Conservation (phyloP, 2,329 filamentous ascomycete genomes). For the Paracoccidioides brasiliensis region DNA sequence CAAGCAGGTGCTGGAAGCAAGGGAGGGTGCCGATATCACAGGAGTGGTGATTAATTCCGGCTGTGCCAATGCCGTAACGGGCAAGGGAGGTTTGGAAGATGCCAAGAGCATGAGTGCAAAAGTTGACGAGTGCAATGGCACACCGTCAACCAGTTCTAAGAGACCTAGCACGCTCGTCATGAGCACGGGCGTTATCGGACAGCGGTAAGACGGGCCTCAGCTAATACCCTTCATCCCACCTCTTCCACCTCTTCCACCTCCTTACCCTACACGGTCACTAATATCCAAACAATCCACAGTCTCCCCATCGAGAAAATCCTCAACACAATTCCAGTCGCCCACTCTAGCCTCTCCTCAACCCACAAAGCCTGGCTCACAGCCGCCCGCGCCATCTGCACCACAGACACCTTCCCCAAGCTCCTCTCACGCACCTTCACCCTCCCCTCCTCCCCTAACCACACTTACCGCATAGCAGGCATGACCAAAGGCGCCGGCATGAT, state of each 20-base stretch:
- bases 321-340: conserved; percentile 63
- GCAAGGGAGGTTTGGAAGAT: conserved; percentile 77
- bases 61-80: conserved; percentile 94
- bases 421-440: conserved; percentile 72
- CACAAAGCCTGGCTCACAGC: conserved; percentile 80
- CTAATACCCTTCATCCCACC: not conserved
- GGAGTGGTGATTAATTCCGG: conserved; percentile 89
- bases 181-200: conserved; percentile 96
- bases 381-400: conserved; percentile 90
- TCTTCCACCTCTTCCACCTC: not conserved
- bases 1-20: conserved; percentile 53
- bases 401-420: conserved; percentile 96
- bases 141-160: conserved; percentile 20
- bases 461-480: conserved; percentile 83
- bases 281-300: conserved; percentile 28
- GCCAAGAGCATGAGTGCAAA: conserved; percentile 68
- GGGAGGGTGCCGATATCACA: conserved; percentile 55
- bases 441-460: conserved; percentile 59
- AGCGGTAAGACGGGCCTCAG: conserved; percentile 44
- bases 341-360: conserved; percentile 54
- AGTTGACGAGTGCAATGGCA: conserved; percentile 55
- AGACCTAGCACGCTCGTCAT: conserved; percentile 70
- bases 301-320: conserved; percentile 87
- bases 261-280: not conserved
- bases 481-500: conserved; percentile 99